A percentile compares a stretch with the other conserved stretches of the same genome.
Evolutionary conservation across 805 yeast species (phyloP).

Genomic region (Candida lessepsii): DNA sequence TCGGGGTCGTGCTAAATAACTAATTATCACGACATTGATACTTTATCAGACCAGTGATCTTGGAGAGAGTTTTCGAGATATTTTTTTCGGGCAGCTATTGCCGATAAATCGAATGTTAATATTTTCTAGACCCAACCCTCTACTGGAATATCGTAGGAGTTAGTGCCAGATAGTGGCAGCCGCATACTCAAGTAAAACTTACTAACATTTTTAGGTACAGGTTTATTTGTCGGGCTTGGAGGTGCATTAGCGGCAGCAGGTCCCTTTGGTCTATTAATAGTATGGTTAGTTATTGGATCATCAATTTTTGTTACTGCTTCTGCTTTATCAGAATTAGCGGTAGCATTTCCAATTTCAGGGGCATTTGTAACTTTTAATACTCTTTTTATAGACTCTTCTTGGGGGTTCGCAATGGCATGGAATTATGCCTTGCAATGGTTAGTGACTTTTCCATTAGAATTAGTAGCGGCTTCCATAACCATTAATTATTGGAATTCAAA

Average conservation of each 20-base stretch:
- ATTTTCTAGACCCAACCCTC: too few relatives aligned
- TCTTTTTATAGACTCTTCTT: conserved; percentile 55
- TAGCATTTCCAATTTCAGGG: conserved; percentile 62
- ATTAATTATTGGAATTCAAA: conserved; percentile 30
- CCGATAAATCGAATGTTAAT: too few relatives aligned
- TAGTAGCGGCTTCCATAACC: conserved; percentile 36
- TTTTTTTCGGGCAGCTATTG: too few relatives aligned
- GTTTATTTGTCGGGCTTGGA: conserved; percentile 65
- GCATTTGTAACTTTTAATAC: conserved; percentile 62
- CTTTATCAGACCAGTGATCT: too few relatives aligned
- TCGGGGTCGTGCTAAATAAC: too few relatives aligned
- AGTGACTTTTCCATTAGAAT: conserved; percentile 35
- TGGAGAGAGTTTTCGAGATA: too few relatives aligned
- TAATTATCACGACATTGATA: too few relatives aligned
- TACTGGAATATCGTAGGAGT: too few relatives aligned
- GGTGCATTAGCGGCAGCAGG: conserved; percentile 58
- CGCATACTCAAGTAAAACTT: conserved; percentile 3
- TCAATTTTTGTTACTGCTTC: conserved; percentile 57
- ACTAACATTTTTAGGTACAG: conserved; percentile 23
- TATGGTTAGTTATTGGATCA: conserved; percentile 52
- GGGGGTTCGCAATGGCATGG: conserved; percentile 64
- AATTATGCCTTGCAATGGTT: conserved; percentile 39
- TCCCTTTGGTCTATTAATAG: conserved; percentile 60
- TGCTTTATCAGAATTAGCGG: conserved; percentile 58
- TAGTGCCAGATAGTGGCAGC: too few relatives aligned